Percentiles rank a stretch among this genome's conserved stretches.
phyloP scores from a whole-genome alignment of 768 basidiomycete species.

The Cystobasidium tubakii region DNA sequence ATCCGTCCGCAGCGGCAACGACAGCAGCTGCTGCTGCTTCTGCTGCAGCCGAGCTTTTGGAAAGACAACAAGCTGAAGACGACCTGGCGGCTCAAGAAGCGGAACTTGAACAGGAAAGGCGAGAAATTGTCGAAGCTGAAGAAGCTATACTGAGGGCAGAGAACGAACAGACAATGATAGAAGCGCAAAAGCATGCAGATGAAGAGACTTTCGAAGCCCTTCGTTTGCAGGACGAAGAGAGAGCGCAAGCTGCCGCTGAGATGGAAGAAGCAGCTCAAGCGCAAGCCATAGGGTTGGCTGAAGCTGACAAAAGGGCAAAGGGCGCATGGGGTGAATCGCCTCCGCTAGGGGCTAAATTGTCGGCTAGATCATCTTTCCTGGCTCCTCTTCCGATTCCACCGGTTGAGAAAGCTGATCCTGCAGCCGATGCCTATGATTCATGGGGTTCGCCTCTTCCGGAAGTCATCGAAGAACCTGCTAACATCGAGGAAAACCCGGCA shows the following conservation, averaged over 20 bases:
- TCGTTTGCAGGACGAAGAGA: not conserved
- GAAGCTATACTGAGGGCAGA: not conserved
- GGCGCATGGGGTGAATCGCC: not conserved
- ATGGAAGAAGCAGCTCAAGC: not conserved
- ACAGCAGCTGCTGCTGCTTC: not conserved
- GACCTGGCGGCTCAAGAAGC: not conserved
- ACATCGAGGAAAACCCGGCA: not conserved
- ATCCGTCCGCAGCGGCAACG: not conserved
- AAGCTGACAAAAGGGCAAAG: not conserved
- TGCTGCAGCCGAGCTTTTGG: not conserved
- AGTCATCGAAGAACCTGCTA: not conserved
- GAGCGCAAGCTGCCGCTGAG: not conserved
- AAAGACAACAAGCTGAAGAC: not conserved
- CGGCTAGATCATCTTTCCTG: not conserved
- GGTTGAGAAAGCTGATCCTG: not conserved
- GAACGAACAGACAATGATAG: not conserved
- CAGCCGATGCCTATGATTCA: not conserved
- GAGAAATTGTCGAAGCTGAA: not conserved
- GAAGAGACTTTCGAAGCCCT: not conserved
- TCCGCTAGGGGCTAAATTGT: not conserved
- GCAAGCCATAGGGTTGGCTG: slow-evolving; percentile 2
- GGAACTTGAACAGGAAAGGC: not conserved
- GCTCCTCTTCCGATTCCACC: not conserved
- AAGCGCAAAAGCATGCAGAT: not conserved
- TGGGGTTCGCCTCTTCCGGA: not conserved